phyloP scores from a whole-genome alignment of 2,329 filamentous ascomycete species.

The Aspergillus novoparasiticus region DNA sequence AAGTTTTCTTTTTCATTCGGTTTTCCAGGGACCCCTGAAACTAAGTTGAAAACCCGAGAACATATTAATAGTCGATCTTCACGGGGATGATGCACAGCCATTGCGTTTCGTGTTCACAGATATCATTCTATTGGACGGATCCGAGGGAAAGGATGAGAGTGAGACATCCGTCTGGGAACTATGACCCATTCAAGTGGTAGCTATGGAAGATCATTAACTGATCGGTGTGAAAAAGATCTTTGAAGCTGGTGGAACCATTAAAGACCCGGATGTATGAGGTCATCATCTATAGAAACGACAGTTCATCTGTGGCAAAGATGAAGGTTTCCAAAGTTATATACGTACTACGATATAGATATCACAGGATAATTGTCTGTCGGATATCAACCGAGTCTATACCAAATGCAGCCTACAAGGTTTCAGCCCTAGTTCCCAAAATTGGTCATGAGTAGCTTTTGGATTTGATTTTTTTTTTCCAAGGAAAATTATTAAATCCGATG shows the following conservation, averaged over 20 bases:
- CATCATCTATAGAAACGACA: not conserved
- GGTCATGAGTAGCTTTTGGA: not conserved
- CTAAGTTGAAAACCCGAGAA: not conserved
- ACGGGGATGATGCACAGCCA: not conserved
- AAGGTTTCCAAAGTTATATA: no score
- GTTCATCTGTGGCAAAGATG: not conserved
- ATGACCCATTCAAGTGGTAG: conserved; percentile 1
- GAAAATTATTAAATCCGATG: not conserved
- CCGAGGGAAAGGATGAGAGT: not conserved
- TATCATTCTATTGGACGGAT: not conserved
- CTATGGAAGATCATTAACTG: conserved; percentile 1
- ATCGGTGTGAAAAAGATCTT: not conserved
- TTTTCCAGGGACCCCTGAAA: not conserved
- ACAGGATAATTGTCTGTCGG: not conserved
- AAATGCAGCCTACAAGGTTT: not conserved
- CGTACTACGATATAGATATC: not conserved
- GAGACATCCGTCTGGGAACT: not conserved
- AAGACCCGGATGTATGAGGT: not conserved
- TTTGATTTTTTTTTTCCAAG: not conserved
- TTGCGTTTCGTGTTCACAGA: not conserved
- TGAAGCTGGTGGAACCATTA: not conserved
- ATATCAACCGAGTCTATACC: not conserved
- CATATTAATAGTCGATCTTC: conserved; percentile 2
- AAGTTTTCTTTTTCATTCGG: not conserved
- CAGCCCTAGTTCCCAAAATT: not conserved